Evolutionary conservation across 345 rosid genomes (phyloP), one percentile per base, ranked within the genome.

Genomic region (Jatropha curcas): DNA sequence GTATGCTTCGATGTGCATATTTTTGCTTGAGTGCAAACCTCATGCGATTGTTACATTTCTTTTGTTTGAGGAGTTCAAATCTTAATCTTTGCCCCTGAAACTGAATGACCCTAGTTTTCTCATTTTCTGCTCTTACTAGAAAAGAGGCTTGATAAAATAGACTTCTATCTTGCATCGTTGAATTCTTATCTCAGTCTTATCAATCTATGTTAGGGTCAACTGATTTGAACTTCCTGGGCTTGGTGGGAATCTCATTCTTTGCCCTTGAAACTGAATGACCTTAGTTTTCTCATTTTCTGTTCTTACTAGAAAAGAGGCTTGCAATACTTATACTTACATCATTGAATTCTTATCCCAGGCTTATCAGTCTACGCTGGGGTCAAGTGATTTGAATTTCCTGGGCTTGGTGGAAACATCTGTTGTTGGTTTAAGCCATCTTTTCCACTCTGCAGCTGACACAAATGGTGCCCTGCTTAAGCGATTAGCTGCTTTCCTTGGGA

Each of bases 361-460:
- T 55, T 69, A 68, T 79, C 78, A 69, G 46, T 55, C 39, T 65
- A 48, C 60, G 13, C 33, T 82, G 59, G 65, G 70, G 73, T 65
- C 84, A 61, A 70, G 14, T 57, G 77, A 46, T 70, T 59, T 50
- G 59, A 83, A 86, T 70, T 81, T 80, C 74, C 83, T 90, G 39
- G 90, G 93, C 68, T 81, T 74, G 37, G 93, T 90, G 79, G 92
- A 94, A 84, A 80, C 91, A 70, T 92, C 94, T 76, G 92, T 87
- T 39, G 96, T 90, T 75, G 98, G 98, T 66, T 83, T 94, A 72
- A 89, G 93, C 81, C 87, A 94, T 82, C 87, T 94, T 74, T 92
- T 89, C 55, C 86, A 78, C 31, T 70, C 83, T 53, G 81, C 83
- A 76, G 80, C 83, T 30, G 98, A 94, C 79, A 67, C 77, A 64